Evolutionary conservation across 2,329 filamentous ascomycete genomes (phyloP).

Genomic region (Xylaria arbuscula): DNA sequence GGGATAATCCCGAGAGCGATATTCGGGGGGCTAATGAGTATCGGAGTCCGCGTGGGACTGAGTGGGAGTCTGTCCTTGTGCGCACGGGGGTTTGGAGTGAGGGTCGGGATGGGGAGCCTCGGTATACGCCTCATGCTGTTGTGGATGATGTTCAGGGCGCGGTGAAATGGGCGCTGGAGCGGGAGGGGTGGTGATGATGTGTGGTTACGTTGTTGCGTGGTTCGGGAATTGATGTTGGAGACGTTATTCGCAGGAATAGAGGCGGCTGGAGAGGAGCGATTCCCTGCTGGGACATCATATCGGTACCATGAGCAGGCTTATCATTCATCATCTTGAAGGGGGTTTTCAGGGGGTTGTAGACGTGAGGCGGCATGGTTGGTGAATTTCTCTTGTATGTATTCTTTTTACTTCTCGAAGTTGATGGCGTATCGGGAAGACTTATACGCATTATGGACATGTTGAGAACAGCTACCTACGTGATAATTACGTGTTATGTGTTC

Average conservation of each 20-base stretch:
- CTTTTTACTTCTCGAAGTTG: no score
- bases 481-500: no score
- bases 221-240: not conserved
- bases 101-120: conserved; percentile 60
- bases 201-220: conserved; percentile 13
- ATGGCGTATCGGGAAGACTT: no score
- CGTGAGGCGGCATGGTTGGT: no score
- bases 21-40: conserved; percentile 88
- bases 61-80: conserved; percentile 82
- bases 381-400: no score
- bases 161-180: conserved; percentile 78
- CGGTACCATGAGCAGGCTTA: no score
- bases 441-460: no score
- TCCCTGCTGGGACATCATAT: no score
- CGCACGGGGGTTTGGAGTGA: conserved; percentile 79
- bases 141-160: conserved; percentile 81
- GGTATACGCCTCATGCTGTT: conserved; percentile 71
- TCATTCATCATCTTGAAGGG: no score
- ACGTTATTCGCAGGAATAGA: no score
- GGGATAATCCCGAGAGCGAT: conserved; percentile 89
- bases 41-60: conserved; percentile 71
- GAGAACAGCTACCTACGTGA: no score
- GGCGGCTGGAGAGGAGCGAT: not conserved
- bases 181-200: conserved; percentile 56
- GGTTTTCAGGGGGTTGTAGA: no score